Conservation (phyloP, 2,329 filamentous ascomycete genomes). For the Curvularia lunata region DNA sequence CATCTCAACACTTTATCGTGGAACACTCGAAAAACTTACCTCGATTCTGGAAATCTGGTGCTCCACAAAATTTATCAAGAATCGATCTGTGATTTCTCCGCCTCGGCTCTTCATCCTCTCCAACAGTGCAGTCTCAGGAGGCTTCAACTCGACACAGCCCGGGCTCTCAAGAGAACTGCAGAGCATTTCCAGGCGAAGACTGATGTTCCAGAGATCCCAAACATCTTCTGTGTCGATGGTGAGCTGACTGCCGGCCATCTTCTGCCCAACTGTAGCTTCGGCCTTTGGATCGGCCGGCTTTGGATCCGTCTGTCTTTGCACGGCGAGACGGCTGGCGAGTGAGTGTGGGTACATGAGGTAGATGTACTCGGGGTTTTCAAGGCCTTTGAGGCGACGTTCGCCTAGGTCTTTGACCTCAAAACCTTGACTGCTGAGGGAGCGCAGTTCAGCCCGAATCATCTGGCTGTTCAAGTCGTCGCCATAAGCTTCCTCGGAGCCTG, state of each 20-base stretch:
- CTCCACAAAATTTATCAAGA: constrained; percentile 87
- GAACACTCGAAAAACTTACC: constrained; percentile 61
- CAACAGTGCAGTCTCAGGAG: constrained; percentile 82
- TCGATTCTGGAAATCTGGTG: constrained; percentile 96
- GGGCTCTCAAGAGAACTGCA: constrained; percentile 85
- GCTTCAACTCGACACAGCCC: constrained; percentile 67
- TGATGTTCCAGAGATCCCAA: constrained; percentile 89
- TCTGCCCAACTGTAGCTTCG: constrained; percentile 63
- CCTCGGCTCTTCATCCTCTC: constrained; percentile 74
- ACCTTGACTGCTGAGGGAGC: constrained; percentile 85
- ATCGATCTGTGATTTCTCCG: constrained; percentile 86
- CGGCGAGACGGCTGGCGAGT: constrained; percentile 78
- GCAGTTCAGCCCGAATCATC: constrained; percentile 84
- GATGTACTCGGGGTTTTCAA: constrained; percentile 95
- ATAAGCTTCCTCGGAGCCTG: constrained; percentile 74
- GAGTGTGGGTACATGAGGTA: constrained; percentile 95
- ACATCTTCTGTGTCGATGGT: constrained; percentile 84
- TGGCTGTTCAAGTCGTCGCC: constrained; percentile 76
- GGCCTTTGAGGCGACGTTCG: constrained; percentile 91
- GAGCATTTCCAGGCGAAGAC: constrained; percentile 87
- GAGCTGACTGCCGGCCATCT: constrained; percentile 68
- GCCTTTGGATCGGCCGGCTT: constrained; percentile 42
- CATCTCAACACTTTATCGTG: not conserved
- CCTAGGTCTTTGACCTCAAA: constrained; percentile 98
- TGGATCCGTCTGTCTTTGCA: constrained; percentile 63